Percentiles rank a stretch among this genome's conserved stretches.
Conservation (phyloP, 179 eudicot genomes). For the Monotropa hypopitys region DNA sequence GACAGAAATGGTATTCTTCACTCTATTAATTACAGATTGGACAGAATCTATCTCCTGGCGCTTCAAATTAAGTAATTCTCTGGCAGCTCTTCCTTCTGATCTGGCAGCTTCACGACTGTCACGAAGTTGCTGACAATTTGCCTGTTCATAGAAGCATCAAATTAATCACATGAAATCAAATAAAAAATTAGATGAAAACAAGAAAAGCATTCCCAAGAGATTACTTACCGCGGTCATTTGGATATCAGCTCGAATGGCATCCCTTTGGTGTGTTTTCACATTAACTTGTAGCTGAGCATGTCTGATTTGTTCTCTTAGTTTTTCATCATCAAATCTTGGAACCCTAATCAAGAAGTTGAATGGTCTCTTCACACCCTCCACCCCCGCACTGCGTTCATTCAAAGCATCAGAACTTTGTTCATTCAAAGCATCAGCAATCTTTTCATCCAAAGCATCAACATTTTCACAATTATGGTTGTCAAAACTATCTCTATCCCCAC, state of each 20-base stretch:
- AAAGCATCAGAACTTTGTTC: constrained; percentile 22
- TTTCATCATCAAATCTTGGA: constrained; percentile 67
- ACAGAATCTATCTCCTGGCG: constrained; percentile 56
- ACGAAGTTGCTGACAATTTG: constrained; percentile 20
- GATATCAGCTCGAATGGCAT: constrained; percentile 38
- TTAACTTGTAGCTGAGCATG: constrained; percentile 35
- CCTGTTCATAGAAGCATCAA: constrained; percentile 32
- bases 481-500: not conserved
- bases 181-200: not conserved
- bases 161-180: constrained; percentile 9
- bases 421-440: constrained; percentile 21
- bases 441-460: constrained; percentile 9
- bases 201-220: constrained; percentile 4
- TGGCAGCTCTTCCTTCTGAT: constrained; percentile 44
- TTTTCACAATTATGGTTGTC: not conserved
- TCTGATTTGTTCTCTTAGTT: constrained; percentile 38
- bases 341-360: constrained; percentile 56
- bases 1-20: constrained; percentile 60
- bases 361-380: constrained; percentile 40
- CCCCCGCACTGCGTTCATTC: constrained; percentile 19
- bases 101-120: constrained; percentile 30
- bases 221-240: constrained; percentile 38
- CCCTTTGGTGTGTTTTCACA: constrained; percentile 56
- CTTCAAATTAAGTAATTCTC: constrained; percentile 35
- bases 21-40: constrained; percentile 42